Percentiles rank a stretch among this genome's conserved stretches.
Evolutionary conservation across 2,329 filamentous ascomycete genomes (phyloP).

Genomic region (Thielaviopsis musarum): DNA sequence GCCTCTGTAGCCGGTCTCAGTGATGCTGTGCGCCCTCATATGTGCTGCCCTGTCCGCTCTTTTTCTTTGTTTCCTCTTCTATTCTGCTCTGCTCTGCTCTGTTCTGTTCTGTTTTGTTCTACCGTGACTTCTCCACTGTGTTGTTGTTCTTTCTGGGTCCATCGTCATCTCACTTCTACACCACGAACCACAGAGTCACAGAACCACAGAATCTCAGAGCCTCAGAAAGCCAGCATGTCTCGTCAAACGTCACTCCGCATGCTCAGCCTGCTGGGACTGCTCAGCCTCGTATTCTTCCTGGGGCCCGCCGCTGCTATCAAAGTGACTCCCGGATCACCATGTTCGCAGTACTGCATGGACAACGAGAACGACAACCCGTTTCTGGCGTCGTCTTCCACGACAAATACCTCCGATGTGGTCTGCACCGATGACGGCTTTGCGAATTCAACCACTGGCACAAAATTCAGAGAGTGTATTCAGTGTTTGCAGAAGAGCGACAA

Average conservation of each 20-base stretch:
- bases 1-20: no score
- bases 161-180: no score
- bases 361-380: slow-evolving; percentile 19
- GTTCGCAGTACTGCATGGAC: slow-evolving; percentile 30
- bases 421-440: slow-evolving; percentile 27
- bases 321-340: slow-evolving; percentile 34
- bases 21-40: not conserved
- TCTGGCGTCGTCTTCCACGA: slow-evolving; percentile 23
- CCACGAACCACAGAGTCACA: no score
- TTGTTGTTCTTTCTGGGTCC: not conserved
- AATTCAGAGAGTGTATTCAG: slow-evolving; percentile 29
- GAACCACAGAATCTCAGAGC: no score
- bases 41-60: not conserved
- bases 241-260: not conserved
- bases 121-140: not conserved
- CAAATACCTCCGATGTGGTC: slow-evolving; percentile 28
- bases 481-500: slow-evolving; percentile 31
- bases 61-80: not conserved
- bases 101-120: not conserved
- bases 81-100: not conserved
- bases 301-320: slow-evolving; percentile 20
- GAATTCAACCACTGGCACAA: slow-evolving; percentile 22
- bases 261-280: not conserved
- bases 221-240: not conserved
- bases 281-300: not conserved